A percentile compares a stretch with the other conserved stretches of the same genome.
Conservation (phyloP, 2,329 filamentous ascomycete species). For the Sphaerostilbella broomeana region DNA sequence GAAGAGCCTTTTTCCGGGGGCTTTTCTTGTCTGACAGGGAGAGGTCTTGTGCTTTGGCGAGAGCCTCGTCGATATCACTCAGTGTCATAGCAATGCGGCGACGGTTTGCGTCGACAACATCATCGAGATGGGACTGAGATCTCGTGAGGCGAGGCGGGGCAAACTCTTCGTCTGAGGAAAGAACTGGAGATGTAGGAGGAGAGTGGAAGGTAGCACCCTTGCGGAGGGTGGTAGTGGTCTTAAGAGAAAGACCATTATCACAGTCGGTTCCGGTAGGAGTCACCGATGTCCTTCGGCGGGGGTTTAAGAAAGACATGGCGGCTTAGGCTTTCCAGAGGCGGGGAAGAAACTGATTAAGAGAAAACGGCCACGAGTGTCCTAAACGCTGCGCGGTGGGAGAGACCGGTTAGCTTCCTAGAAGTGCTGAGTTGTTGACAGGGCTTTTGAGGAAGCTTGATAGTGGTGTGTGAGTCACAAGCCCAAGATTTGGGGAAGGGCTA, state of each 20-base stretch:
- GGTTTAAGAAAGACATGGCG: slow-evolving; percentile 44
- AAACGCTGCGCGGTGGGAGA: slow-evolving; percentile 22
- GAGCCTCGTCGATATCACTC: slow-evolving; percentile 57
- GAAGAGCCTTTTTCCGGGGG: slow-evolving; percentile 30
- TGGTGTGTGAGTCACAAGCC: slow-evolving; percentile 15
- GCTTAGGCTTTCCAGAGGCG: slow-evolving; percentile 31
- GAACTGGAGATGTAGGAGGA: slow-evolving; percentile 38
- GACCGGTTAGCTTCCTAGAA: slow-evolving; percentile 25
- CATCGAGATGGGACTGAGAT: slow-evolving; percentile 63
- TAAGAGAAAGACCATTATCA: slow-evolving; percentile 29
- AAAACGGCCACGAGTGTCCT: slow-evolving; percentile 28
- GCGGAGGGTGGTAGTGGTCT: slow-evolving; percentile 44
- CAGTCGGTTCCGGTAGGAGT: slow-evolving; percentile 31
- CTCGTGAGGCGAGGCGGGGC: slow-evolving; percentile 53
- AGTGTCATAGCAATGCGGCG: slow-evolving; percentile 63
- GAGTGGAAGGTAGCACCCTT: slow-evolving; percentile 66
- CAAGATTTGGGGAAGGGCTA: slow-evolving; percentile 8
- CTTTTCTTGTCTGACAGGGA: slow-evolving; percentile 33
- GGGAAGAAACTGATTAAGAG: slow-evolving; percentile 20
- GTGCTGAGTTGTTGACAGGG: slow-evolving; percentile 10
- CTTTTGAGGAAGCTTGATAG: slow-evolving; percentile 9
- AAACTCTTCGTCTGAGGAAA: slow-evolving; percentile 35
- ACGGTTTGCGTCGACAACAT: slow-evolving; percentile 62
- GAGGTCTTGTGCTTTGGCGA: slow-evolving; percentile 41
- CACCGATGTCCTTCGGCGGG: slow-evolving; percentile 40